Percentiles rank a stretch among this genome's conserved stretches.
These are phyloP conservation scores for Colletotrichum noveboracense DNA, from an alignment of 2,329 filamentous ascomycete genomes.

Conservation along the genomic window DNA sequence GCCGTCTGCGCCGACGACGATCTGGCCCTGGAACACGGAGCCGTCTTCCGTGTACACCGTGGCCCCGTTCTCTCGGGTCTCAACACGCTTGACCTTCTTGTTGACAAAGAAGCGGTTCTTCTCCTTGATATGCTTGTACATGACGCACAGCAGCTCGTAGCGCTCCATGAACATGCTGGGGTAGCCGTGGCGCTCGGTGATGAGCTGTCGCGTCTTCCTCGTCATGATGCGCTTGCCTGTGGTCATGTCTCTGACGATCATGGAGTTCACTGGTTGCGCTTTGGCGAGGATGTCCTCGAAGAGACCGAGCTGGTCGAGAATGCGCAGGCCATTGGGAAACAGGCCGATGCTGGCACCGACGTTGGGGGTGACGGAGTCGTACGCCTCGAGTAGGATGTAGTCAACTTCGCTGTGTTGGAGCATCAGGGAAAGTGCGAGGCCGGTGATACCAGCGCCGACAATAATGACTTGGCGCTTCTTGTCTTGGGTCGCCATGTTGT, in stretches of 20 bases:
- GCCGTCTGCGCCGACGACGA: constrained; percentile 46
- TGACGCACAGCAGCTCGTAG: constrained; percentile 33
- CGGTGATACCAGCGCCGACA: constrained; percentile 27
- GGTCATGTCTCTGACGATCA: background rate
- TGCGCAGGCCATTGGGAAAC: constrained; percentile 43
- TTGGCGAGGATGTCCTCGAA: constrained; percentile 23
- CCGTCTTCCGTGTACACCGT: constrained; percentile 36
- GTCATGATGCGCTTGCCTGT: constrained; percentile 12
- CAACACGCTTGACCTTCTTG: constrained; percentile 21
- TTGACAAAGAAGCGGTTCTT: constrained; percentile 26
- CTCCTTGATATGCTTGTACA: constrained; percentile 37
- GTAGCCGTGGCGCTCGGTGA: constrained; percentile 31
- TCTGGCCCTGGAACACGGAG: constrained; percentile 29
- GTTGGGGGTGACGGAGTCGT: constrained; percentile 44
- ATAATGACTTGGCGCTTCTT: constrained; percentile 22
- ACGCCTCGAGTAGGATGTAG: constrained; percentile 52
- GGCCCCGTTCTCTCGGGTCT: constrained; percentile 19
- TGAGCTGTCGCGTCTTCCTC: background rate
- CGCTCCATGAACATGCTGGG: constrained; percentile 39
- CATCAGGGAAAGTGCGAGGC: constrained; percentile 32
- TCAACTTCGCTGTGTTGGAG: constrained; percentile 51
- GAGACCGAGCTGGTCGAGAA: constrained; percentile 56
- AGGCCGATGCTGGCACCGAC: constrained; percentile 54
- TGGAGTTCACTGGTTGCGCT: background rate
- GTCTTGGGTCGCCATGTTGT: background rate